A percentile compares a stretch with the other conserved stretches of the same genome.
Conservation (phyloP, 306 rosid species). For the Acacia crassicarpa region DNA sequence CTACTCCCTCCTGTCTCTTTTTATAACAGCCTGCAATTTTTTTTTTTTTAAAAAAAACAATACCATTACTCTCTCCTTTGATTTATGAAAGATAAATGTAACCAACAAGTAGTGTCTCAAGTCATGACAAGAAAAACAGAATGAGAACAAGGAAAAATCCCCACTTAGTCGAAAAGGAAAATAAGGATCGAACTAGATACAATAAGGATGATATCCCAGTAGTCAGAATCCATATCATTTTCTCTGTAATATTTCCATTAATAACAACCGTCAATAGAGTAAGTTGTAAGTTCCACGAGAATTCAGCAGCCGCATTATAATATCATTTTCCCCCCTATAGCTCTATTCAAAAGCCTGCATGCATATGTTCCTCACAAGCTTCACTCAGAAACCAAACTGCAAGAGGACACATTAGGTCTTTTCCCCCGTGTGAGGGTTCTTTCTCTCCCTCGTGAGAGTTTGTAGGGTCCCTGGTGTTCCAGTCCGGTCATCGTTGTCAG, state of each 20-base stretch:
- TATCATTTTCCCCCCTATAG: conserved; percentile 27
- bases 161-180: conserved; percentile 7
- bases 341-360: conserved; percentile 20
- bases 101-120: background rate
- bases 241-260: conserved; percentile 29
- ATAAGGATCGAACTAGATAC: background rate
- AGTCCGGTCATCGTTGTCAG: no score
- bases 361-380: conserved; percentile 50
- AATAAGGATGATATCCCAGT: conserved; percentile 7
- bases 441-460: no score
- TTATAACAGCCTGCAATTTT: no score
- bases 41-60: no score
- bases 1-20: no score
- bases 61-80: background rate
- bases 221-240: background rate
- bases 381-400: conserved; percentile 50
- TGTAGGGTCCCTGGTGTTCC: no score
- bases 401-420: no score
- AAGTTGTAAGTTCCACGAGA: conserved; percentile 22
- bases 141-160: background rate
- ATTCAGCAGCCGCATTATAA: conserved; percentile 49
- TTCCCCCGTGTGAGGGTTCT: no score
- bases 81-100: background rate
- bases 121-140: background rate
- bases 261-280: conserved; percentile 26